These are phyloP conservation scores for Fragaria ananassa DNA, from an alignment of 306 rosid species.

Conservation along the genomic window DNA sequence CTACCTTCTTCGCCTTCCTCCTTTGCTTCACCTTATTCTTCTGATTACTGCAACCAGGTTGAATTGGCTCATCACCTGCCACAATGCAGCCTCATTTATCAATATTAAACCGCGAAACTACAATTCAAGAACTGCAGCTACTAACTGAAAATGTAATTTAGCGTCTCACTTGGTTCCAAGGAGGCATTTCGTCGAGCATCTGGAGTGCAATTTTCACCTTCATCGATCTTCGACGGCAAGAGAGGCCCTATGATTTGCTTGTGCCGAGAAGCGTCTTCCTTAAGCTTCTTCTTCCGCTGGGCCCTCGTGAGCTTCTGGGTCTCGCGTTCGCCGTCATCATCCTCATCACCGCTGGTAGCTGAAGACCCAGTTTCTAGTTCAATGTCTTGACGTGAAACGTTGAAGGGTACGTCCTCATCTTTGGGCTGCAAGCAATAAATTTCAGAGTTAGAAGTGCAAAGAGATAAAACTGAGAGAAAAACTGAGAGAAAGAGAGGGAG, in stretches of 20 bases:
- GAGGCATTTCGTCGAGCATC: slow-evolving; percentile 34
- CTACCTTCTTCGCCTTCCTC: slow-evolving; percentile 51
- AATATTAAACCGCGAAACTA: neutral
- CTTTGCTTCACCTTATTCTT: slow-evolving; percentile 45
- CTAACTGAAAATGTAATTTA: neutral
- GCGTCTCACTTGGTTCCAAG: slow-evolving; percentile 18
- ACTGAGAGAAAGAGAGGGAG: neutral
- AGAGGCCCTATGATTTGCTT: slow-evolving; percentile 59
- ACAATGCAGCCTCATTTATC: neutral
- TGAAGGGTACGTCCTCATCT: slow-evolving; percentile 20
- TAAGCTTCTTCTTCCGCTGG: slow-evolving; percentile 60
- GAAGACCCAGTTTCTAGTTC: slow-evolving; percentile 27
- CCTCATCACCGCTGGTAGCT: slow-evolving; percentile 31
- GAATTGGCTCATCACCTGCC: slow-evolving; percentile 27
- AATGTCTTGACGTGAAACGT: slow-evolving; percentile 10
- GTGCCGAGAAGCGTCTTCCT: slow-evolving; percentile 50
- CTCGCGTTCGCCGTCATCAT: slow-evolving; percentile 24
- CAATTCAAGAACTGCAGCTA: neutral
- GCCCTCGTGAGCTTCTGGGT: slow-evolving; percentile 50
- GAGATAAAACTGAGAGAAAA: neutral
- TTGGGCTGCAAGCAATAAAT: slow-evolving; percentile 7
- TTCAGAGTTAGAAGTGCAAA: neutral
- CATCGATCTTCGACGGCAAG: slow-evolving; percentile 14
- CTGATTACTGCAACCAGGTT: slow-evolving; percentile 8
- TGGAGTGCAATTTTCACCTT: neutral